Evolutionary conservation across 176 grass and related monocot genomes (phyloP), one percentile per base, ranked within the genome.

Genomic region (Avena atlantica): DNA sequence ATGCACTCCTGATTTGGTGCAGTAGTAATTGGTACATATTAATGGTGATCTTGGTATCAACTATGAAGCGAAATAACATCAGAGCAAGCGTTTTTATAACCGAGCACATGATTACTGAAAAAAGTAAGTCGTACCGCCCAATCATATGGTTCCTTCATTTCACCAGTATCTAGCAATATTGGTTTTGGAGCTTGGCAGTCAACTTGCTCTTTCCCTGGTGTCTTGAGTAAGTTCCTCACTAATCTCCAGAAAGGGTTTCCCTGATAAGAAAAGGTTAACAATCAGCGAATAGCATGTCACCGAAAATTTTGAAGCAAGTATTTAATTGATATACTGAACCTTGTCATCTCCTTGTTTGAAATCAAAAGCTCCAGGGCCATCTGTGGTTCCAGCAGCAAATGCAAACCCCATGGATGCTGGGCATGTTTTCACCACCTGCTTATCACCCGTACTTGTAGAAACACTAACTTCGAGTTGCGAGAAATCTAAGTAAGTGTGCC

Each of bases 301-400:
- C 3, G 11, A 69, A 81, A 71, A 45, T 64, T 78, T 8, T 71
- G n/a, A 88, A 76, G 44, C 17, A 77, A 77, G n/a, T 62, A 62
- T 88, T 76, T 88, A 16, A 78, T 89, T 44, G 21, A 70, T 60
- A 75, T 42, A 78, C 68, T 83, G 31, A 94, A 98, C 97, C 92
- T 92, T 87, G 67, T 79, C 85, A 88, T 98, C 97, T 87, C 94
- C 97, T 94, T 98, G 97, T 73, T 83, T 85, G 75, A 98, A 98
- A 89, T 98, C 97, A 90, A 96, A 98, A 78, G 92, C 92, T 56
- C 97, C 97, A 88, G 97, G 97, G 10, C 97, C 97, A 88, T 99
- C 94, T 49, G 97, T 99, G 67, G 96, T 98, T 87, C 96, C 96
- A 84, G 97, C 97, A 78, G 94, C 97, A 90, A 98, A 98, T 76